Evolutionary conservation across 176 grass and related monocot genomes (phyloP).

Genomic region (Eremochloa ophiuroides): DNA sequence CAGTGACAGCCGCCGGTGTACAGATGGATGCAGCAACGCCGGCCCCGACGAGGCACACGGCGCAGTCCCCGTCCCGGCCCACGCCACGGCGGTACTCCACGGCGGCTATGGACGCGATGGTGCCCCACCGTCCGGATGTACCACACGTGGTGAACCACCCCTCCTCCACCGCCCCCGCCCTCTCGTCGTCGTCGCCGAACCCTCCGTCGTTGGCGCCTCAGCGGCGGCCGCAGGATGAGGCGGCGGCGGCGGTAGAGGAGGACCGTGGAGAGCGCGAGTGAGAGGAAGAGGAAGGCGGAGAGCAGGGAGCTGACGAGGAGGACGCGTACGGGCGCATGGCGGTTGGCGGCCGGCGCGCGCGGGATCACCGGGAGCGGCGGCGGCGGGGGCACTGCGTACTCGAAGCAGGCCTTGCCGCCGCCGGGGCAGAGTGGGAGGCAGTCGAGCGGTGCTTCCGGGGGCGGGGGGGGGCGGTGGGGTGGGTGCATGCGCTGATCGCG

Average conservation of each 20-base stretch:
- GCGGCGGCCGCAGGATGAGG: neutral
- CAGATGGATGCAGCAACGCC: too few species aligned
- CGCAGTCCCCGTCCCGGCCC: slow-evolving; percentile 46
- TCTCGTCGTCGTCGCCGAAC: slow-evolving; percentile 32
- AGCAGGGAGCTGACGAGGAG: slow-evolving; percentile 40
- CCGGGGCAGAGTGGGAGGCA: too few species aligned
- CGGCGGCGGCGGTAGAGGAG: slow-evolving; percentile 59
- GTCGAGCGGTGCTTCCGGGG: too few species aligned
- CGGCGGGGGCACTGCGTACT: slow-evolving; percentile 16
- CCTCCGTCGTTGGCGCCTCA: neutral
- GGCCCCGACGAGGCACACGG: slow-evolving; percentile 80
- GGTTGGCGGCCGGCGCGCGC: neutral
- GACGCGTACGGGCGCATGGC: slow-evolving; percentile 37
- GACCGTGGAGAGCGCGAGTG: slow-evolving; percentile 36
- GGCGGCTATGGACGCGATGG: slow-evolving; percentile 64
- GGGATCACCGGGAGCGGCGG: slow-evolving; percentile 2
- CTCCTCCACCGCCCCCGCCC: slow-evolving; percentile 26
- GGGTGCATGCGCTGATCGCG: too few species aligned
- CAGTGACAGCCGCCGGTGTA: too few species aligned
- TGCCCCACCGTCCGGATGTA: slow-evolving; percentile 69
- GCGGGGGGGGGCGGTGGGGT: too few species aligned
- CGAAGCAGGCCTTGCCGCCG: too few species aligned
- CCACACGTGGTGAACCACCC: slow-evolving; percentile 65
- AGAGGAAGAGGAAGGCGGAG: slow-evolving; percentile 52
- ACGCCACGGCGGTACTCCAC: slow-evolving; percentile 45